Percentiles rank a stretch among this genome's conserved stretches.
phyloP scores from a whole-genome alignment of 2,329 filamentous ascomycete species.

The Fusarium irregulare region DNA sequence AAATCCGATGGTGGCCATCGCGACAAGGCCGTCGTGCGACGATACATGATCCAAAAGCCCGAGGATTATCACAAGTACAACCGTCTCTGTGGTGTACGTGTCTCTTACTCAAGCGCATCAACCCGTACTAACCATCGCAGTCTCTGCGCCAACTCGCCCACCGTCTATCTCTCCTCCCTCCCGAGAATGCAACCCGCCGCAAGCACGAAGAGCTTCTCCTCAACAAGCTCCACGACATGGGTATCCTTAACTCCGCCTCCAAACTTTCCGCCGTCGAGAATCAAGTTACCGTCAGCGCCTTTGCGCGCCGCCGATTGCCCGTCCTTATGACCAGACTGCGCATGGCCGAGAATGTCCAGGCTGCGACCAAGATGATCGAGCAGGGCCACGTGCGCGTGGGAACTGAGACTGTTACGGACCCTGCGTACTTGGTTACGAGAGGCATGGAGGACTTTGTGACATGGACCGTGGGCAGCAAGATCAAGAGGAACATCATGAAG shows the following conservation, averaged over 20 bases:
- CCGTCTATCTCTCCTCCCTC: constrained; percentile 83
- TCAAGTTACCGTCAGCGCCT: constrained; percentile 87
- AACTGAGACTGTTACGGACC: constrained; percentile 88
- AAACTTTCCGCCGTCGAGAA: constrained; percentile 89
- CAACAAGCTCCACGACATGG: constrained; percentile 94
- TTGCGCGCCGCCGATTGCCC: constrained; percentile 84
- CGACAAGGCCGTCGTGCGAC: constrained; percentile 79
- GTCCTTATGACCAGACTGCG: constrained; percentile 90
- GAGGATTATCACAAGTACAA: constrained; percentile 81
- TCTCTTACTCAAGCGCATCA: constrained; percentile 34
- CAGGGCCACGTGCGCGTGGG: constrained; percentile 94
- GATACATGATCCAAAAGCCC: constrained; percentile 92
- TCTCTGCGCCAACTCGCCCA: constrained; percentile 92
- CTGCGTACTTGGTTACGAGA: constrained; percentile 87
- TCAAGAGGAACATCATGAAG: constrained; percentile 94
- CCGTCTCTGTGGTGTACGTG: constrained; percentile 73
- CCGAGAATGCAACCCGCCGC: constrained; percentile 78
- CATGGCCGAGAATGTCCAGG: constrained; percentile 92
- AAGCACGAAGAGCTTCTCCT: constrained; percentile 90
- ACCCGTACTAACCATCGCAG: constrained; percentile 53
- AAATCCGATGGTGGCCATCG: constrained; percentile 89
- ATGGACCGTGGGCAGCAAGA: constrained; percentile 96
- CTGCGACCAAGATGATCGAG: constrained; percentile 88
- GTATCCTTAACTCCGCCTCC: constrained; percentile 79
- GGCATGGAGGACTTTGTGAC: constrained; percentile 97